Conservation (phyloP, 2,329 filamentous ascomycete species). For the Penicillium sp. region DNA sequence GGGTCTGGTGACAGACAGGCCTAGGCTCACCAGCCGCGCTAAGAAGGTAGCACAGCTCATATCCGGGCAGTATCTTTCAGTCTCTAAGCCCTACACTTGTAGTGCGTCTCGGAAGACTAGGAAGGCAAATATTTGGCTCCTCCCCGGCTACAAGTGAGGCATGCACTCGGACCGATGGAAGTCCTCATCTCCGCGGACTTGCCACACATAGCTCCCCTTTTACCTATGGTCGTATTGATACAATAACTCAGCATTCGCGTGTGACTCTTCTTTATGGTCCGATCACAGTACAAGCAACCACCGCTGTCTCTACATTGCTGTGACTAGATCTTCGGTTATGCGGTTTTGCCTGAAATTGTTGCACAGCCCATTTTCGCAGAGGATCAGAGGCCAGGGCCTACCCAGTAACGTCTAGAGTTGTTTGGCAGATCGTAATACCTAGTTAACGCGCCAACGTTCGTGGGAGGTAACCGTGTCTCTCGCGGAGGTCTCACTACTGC, state of each 20-base stretch:
- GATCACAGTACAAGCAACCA: neutral
- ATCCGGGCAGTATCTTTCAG: neutral
- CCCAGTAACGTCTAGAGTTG: slow-evolving; percentile 2
- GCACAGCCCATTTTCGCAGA: slow-evolving; percentile 5
- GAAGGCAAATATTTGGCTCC: neutral
- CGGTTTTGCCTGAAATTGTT: neutral
- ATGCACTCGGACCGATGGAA: neutral
- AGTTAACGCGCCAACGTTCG: slow-evolving; percentile 6
- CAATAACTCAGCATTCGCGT: neutral
- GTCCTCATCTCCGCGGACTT: neutral
- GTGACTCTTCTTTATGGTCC: slow-evolving; percentile 7
- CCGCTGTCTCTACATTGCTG: too few species aligned
- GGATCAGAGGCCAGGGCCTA: neutral
- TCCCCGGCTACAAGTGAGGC: neutral
- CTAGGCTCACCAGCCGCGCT: neutral
- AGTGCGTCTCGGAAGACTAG: neutral
- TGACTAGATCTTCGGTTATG: neutral
- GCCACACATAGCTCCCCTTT: neutral
- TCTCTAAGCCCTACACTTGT: too few species aligned
- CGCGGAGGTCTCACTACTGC: neutral
- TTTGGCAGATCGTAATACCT: slow-evolving; percentile 14
- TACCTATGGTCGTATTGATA: too few species aligned
- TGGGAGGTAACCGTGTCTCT: slow-evolving; percentile 12
- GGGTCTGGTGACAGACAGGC: neutral
- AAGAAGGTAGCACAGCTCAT: neutral